phyloP scores from a whole-genome alignment of 768 basidiomycete species.

The Leccinum variicolor region DNA sequence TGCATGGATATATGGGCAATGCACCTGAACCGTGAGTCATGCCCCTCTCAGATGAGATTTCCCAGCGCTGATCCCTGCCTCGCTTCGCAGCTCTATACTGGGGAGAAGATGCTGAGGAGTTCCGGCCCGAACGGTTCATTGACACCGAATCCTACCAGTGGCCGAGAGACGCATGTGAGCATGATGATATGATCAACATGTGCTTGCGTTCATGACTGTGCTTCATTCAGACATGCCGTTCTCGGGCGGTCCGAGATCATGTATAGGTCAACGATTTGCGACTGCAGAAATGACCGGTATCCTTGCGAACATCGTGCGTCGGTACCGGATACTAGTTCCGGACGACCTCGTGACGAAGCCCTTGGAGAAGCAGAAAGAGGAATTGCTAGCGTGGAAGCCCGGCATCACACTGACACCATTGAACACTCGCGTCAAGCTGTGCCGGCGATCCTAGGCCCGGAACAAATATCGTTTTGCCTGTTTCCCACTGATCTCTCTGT shows the following conservation, averaged over 20 bases:
- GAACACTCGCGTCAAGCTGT: slow-evolving; percentile 24
- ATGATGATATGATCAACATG: neutral
- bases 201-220: neutral
- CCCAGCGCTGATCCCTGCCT: neutral
- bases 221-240: slow-evolving; percentile 40
- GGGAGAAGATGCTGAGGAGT: slow-evolving; percentile 43
- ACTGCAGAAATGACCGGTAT: slow-evolving; percentile 40
- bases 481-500: neutral
- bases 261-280: slow-evolving; percentile 51
- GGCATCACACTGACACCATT: slow-evolving; percentile 35
- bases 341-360: slow-evolving; percentile 29
- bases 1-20: slow-evolving; percentile 41
- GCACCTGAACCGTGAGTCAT: slow-evolving; percentile 43
- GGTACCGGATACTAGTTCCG: slow-evolving; percentile 40
- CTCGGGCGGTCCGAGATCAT: slow-evolving; percentile 42
- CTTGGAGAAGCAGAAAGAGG: slow-evolving; percentile 32
- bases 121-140: slow-evolving; percentile 50
- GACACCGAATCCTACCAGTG: slow-evolving; percentile 41
- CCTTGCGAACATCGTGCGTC: slow-evolving; percentile 41
- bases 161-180: slow-evolving; percentile 15
- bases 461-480: neutral
- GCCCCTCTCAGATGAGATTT: neutral
- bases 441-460: slow-evolving; percentile 9
- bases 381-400: slow-evolving; percentile 36
- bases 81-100: slow-evolving; percentile 40